phyloP scores from a whole-genome alignment of 305 asterid species.

The Lippia alba region DNA sequence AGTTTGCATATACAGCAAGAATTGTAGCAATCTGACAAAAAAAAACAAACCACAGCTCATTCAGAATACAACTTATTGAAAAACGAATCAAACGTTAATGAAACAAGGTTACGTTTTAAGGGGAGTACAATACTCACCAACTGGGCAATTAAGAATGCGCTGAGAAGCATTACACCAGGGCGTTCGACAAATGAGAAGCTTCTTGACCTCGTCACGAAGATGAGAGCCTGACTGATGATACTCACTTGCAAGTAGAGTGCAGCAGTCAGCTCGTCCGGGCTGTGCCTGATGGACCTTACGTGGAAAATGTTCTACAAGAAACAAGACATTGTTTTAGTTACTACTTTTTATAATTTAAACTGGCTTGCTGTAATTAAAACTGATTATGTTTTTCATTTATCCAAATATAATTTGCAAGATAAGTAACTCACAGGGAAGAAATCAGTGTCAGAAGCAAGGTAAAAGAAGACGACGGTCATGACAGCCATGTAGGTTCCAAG shows the following conservation, averaged over 20 bases:
- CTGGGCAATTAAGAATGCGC: slow-evolving; percentile 81
- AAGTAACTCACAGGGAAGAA: slow-evolving; percentile 63
- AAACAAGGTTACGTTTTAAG: background rate
- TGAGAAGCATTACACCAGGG: slow-evolving; percentile 66
- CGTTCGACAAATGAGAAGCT: slow-evolving; percentile 93
- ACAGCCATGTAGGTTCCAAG: slow-evolving; percentile 85
- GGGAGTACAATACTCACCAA: slow-evolving; percentile 50
- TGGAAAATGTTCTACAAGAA: slow-evolving; percentile 46
- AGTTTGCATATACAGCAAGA: slow-evolving; percentile 75
- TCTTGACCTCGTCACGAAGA: slow-evolving; percentile 87
- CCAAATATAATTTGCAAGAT: too few relatives aligned
- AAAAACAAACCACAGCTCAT: slow-evolving; percentile 10
- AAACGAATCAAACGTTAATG: background rate
- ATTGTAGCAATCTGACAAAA: slow-evolving; percentile 63
- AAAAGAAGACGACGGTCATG: slow-evolving; percentile 77
- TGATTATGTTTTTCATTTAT: too few relatives aligned
- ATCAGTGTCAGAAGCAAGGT: slow-evolving; percentile 70
- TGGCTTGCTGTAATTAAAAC: too few relatives aligned
- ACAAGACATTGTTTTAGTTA: background rate
- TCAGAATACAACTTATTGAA: background rate
- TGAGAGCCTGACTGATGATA: slow-evolving; percentile 87
- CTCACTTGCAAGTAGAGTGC: slow-evolving; percentile 96
- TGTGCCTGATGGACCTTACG: slow-evolving; percentile 64
- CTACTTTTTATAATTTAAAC: too few relatives aligned
- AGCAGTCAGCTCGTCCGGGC: slow-evolving; percentile 63